Percentiles rank a stretch among this genome's conserved stretches.
Conservation (phyloP, 495 filamentous ascomycete species). For the Neurospora sp. region DNA sequence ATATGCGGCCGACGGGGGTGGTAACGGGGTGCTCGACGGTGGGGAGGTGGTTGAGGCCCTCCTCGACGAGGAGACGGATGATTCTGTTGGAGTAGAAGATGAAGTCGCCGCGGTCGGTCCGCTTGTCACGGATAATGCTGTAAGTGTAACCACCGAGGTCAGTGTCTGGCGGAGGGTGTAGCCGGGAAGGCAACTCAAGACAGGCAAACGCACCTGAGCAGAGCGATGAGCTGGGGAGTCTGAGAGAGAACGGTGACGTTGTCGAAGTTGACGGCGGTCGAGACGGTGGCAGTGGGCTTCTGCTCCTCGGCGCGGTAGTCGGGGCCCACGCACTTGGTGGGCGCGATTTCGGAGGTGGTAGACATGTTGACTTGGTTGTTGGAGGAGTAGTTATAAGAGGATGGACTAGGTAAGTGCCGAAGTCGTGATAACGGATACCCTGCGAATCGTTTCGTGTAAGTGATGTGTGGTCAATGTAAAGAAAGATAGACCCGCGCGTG, state of each 20-base stretch:
- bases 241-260: constrained; percentile 88
- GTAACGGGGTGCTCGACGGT: constrained; percentile 79
- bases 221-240: constrained; percentile 91
- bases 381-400: not conserved
- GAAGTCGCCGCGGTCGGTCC: constrained; percentile 85
- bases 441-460: not conserved
- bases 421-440: not conserved
- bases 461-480: not conserved
- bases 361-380: constrained; percentile 1
- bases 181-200: not conserved
- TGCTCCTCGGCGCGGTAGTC: constrained; percentile 64
- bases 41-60: constrained; percentile 93
- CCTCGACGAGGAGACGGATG: constrained; percentile 94
- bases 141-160: constrained; percentile 5
- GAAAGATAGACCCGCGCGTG: not conserved
- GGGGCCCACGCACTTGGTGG: constrained; percentile 66
- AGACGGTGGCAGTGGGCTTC: constrained; percentile 86
- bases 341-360: constrained; percentile 29
- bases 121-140: constrained; percentile 90
- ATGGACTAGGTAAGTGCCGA: not conserved
- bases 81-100: constrained; percentile 99
- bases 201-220: constrained; percentile 73
- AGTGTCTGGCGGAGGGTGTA: constrained; percentile 5
- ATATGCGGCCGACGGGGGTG: constrained; percentile 82
- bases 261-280: constrained; percentile 65